Conservation (phyloP, 179 eudicot species). For the Sideroxylon spinosum region DNA sequence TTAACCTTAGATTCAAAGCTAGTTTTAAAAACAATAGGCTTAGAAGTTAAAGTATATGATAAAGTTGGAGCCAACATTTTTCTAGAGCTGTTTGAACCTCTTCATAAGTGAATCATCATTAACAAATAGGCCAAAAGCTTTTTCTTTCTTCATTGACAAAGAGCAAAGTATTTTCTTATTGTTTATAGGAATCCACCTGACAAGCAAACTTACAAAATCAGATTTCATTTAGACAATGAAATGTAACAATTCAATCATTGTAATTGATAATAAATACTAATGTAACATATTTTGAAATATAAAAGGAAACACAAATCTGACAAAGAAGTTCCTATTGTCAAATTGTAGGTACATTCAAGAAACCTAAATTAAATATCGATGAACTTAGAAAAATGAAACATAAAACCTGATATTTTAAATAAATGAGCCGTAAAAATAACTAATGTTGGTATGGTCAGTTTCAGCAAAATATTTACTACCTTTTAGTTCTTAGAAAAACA, state of each 20-base stretch:
- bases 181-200: constrained; percentile 40
- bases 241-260: background rate
- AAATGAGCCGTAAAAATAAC: background rate
- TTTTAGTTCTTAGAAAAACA: background rate
- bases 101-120: constrained; percentile 98
- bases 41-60: constrained; percentile 40
- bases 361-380: background rate
- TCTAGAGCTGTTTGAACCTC: constrained; percentile 83
- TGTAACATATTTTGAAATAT: no score
- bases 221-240: constrained; percentile 35
- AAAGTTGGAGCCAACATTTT: constrained; percentile 33
- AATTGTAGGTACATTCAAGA: background rate
- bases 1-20: constrained; percentile 38
- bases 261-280: background rate
- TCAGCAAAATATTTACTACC: background rate
- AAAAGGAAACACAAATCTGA: background rate
- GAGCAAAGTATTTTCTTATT: constrained; percentile 33
- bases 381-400: background rate
- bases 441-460: background rate
- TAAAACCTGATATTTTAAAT: background rate
- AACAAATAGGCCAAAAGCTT: constrained; percentile 56
- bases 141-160: constrained; percentile 66
- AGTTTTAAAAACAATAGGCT: constrained; percentile 39
- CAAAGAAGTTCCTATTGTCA: background rate
- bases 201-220: constrained; percentile 46